Base-by-base conservation (phyloP, 2,329 filamentous ascomycete species). In the Polychaeton citri region DNA sequence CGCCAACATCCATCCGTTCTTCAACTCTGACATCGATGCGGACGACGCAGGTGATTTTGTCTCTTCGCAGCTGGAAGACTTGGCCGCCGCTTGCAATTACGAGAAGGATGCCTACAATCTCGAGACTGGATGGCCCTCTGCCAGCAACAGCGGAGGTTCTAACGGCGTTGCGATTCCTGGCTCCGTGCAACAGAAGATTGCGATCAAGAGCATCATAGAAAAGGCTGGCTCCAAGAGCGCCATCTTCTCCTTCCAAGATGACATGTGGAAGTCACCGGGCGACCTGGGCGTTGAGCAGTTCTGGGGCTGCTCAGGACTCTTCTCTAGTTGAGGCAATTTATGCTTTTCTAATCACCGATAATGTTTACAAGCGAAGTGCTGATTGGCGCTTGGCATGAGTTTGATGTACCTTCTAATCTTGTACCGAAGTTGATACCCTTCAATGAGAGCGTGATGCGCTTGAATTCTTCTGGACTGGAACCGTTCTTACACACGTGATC, bases 1-100 rank as follows among this genome's bases (percentile, higher is more conserved):
- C 61, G 77, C 76, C 62, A 94, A 95, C 72, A 76, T 92, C 53
- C 87, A 96, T 68, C 78, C 87, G 48, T 95, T 81, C 80, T 96
- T 95, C 80, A 92, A 92, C 69, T 57, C 74, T 32, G 65, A 71
- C 39, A 71, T 79, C 45, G 54, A 62, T 17, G 72, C 86, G 41
- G 52, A 62, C 3, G 53, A 71, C 34, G 86, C 87, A 37, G 88
- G 88, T 56, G 58, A 65, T 35, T 95, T 95, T 59, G 81, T 87
- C 50, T 63, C 69, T 46, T 55, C 68, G 50, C 78, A 94, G 71
- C 73, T 94, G 45, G 64, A 74, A 32, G 68, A 82, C 45, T 76
- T 93, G 43, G 64, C 75, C 56, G 57, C 60, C 48, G 65, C 84
- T 49, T 96, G 88, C 74, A 58, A 67, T 28, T 72, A 71, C 26